Conservation (phyloP, 2,329 filamentous ascomycete species). For the Coniochaeta sp. region DNA sequence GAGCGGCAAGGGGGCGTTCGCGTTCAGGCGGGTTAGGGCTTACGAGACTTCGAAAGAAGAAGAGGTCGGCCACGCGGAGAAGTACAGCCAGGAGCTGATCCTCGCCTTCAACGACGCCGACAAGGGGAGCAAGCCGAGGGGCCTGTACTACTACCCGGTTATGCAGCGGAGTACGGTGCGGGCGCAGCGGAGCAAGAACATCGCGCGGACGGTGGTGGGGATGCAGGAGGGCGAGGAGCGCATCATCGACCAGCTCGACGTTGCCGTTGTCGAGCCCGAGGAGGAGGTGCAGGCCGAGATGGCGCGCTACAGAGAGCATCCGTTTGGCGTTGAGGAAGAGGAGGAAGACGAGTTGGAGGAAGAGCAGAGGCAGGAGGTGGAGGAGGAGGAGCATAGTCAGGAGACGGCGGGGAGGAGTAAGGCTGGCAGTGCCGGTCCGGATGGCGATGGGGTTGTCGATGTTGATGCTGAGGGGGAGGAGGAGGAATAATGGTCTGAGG, state of each 20-base stretch:
- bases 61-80: conserved; percentile 48
- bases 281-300: conserved; percentile 47
- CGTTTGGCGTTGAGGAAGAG: conserved; percentile 39
- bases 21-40: conserved; percentile 53
- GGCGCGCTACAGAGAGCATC: conserved; percentile 44
- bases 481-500: not conserved
- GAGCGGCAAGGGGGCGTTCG: conserved; percentile 42
- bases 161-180: conserved; percentile 57
- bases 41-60: conserved; percentile 58
- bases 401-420: not conserved
- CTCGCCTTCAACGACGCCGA: conserved; percentile 48
- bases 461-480: not conserved
- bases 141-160: conserved; percentile 61
- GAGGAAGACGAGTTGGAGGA: conserved; percentile 21
- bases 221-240: conserved; percentile 34
- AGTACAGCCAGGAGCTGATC: conserved; percentile 59
- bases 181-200: conserved; percentile 57
- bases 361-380: conserved; percentile 13
- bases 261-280: conserved; percentile 47
- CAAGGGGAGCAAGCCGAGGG: conserved; percentile 35
- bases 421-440: not conserved
- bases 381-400: conserved; percentile 7
- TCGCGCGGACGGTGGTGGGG: conserved; percentile 44
- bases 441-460: not conserved
- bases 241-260: conserved; percentile 48